These are phyloP conservation scores for Cyclotella baltica DNA, from an alignment of 108 stramenopile genomes.

Conservation along the genomic window DNA sequence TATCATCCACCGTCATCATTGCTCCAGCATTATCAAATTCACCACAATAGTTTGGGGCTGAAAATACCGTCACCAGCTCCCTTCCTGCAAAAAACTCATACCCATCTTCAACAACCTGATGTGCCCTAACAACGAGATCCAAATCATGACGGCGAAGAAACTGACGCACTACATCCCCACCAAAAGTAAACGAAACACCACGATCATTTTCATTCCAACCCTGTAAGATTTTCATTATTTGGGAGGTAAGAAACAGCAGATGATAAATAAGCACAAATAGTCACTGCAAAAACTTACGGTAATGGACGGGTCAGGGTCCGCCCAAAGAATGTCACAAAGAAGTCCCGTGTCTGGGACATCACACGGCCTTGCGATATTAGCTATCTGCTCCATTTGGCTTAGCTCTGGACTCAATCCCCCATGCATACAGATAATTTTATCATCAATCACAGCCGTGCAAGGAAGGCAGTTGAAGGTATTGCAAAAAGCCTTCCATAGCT, in stretches of 20 bases:
- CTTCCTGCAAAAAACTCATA: conserved; percentile 98
- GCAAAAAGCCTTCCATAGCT: conserved; percentile 99
- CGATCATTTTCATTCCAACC: conserved; percentile 99
- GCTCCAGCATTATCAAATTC: conserved; percentile 99
- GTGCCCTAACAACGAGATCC: conserved; percentile 98
- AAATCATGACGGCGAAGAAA: conserved; percentile 98
- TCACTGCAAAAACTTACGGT: conserved; percentile 73
- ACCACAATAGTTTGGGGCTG: conserved; percentile 98
- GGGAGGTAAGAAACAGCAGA: too few relatives aligned
- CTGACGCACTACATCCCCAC: conserved; percentile 97
- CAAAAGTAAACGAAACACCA: conserved; percentile 99
- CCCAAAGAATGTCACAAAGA: conserved; percentile 99
- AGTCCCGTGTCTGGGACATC: conserved; percentile 99
- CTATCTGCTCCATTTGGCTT: conserved; percentile 96
- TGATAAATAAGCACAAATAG: not conserved
- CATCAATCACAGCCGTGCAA: conserved; percentile 98
- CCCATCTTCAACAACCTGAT: conserved; percentile 99
- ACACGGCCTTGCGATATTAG: conserved; percentile 95
- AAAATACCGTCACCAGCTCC: conserved; percentile 97
- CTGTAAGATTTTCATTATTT: too few relatives aligned
- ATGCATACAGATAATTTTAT: conserved; percentile 99
- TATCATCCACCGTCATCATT: conserved; percentile 98
- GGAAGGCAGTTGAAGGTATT: conserved; percentile 99
- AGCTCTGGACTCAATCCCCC: conserved; percentile 98
- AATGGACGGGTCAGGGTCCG: conserved; percentile 96